Conservation (phyloP, 768 basidiomycete species). For the Boletus reticuloceps region DNA sequence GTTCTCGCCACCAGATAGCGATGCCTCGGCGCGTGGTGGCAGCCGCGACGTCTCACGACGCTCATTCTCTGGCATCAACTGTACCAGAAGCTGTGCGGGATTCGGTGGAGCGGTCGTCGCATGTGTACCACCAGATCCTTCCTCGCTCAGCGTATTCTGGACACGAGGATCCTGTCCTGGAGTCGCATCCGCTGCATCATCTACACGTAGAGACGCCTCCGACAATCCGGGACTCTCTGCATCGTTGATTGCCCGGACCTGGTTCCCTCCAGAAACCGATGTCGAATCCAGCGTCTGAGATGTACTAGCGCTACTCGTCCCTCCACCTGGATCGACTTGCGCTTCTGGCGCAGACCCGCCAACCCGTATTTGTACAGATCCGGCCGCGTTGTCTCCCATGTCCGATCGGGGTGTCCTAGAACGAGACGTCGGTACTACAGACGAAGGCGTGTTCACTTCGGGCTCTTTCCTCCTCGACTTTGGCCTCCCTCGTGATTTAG, state of each 20-base stretch:
- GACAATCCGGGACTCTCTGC: not conserved
- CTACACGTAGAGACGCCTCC: not conserved
- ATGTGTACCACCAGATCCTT: not conserved
- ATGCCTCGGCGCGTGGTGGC: conserved; percentile 6
- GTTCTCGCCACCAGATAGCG: conserved; percentile 5
- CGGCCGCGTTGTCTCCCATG: not conserved
- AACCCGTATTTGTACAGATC: not conserved
- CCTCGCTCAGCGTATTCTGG: not conserved
- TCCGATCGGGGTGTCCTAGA: conserved; percentile 19
- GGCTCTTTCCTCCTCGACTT: conserved; percentile 7
- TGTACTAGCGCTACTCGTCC: not conserved
- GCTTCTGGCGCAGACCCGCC: conserved; percentile 6
- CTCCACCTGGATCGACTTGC: conserved; percentile 23
- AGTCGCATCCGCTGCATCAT: conserved; percentile 11
- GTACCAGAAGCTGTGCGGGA: not conserved
- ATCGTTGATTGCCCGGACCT: not conserved
- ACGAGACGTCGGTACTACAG: conserved; percentile 6
- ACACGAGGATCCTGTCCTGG: conserved; percentile 15
- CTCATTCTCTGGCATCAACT: not conserved
- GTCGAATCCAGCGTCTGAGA: conserved; percentile 8
- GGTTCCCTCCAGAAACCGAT: not conserved
- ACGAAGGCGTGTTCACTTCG: conserved; percentile 2
- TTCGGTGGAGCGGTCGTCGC: not conserved
- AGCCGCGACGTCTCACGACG: conserved; percentile 6
- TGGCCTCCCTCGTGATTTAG: conserved; percentile 9